Evolutionary conservation across 2,329 filamentous ascomycete species (phyloP).

Genomic region (Aspergillus versicolor): DNA sequence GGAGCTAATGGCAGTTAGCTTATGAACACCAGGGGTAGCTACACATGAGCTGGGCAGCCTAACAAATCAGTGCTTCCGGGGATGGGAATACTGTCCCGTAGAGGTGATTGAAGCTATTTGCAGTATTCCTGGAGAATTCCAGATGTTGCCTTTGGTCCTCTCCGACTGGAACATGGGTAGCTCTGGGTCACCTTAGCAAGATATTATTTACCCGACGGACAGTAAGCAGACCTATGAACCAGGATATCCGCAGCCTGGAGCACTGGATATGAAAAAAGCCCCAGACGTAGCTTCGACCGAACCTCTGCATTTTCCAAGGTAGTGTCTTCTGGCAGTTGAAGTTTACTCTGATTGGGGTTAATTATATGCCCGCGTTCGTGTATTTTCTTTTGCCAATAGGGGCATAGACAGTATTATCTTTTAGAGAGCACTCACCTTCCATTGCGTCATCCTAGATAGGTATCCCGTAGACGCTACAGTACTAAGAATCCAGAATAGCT

Average conservation of each 20-base stretch:
- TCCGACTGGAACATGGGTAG: constrained; percentile 95
- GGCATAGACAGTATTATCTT: not conserved
- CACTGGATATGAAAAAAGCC: constrained; percentile 93
- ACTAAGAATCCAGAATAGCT: constrained; percentile 96
- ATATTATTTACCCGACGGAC: not conserved
- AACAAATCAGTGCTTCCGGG: constrained; percentile 73
- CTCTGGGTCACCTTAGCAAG: constrained; percentile 47
- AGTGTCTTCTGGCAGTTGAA: constrained; percentile 61
- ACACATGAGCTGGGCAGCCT: not conserved
- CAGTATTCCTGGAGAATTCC: constrained; percentile 85
- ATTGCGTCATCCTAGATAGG: constrained; percentile 97
- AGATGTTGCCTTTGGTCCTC: constrained; percentile 93
- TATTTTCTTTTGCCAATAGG: not conserved
- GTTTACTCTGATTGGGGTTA: constrained; percentile 61
- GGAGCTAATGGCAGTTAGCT: constrained; percentile 54
- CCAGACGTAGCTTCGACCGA: constrained; percentile 71
- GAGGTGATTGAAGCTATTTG: constrained; percentile 78
- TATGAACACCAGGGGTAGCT: not conserved
- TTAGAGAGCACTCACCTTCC: constrained; percentile 67
- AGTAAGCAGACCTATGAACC: constrained; percentile 64
- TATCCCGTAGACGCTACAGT: constrained; percentile 91
- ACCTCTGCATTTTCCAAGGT: constrained; percentile 57
- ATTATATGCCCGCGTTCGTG: not conserved
- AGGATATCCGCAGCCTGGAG: constrained; percentile 93
- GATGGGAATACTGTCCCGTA: constrained; percentile 64